These are phyloP conservation scores for Fusarium neocosmosporiellum DNA, from an alignment of 2,329 filamentous ascomycete species.

Conservation along the genomic window DNA sequence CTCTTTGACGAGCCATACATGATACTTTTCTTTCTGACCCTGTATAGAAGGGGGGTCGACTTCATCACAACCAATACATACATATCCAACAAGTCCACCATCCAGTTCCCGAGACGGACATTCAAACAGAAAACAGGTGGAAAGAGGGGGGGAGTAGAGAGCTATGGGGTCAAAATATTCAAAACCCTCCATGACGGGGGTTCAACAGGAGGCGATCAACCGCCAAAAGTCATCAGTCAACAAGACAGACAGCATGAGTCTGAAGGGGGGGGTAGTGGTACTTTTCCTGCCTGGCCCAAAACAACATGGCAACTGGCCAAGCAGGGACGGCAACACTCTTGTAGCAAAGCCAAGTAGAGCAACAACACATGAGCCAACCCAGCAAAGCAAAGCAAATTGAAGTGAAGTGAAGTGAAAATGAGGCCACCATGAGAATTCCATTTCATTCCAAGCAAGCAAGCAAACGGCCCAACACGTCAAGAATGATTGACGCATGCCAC, in stretches of 20 bases:
- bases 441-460: not conserved
- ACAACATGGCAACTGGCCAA: not conserved
- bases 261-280: not conserved
- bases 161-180: not conserved
- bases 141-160: not conserved
- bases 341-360: constrained; percentile 5
- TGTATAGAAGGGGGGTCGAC: no score
- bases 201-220: not conserved
- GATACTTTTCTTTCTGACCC: not conserved
- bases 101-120: not conserved
- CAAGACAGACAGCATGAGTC: not conserved
- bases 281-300: not conserved
- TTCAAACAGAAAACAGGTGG: not conserved
- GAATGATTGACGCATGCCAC: constrained; percentile 10
- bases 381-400: not conserved
- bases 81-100: not conserved
- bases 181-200: not conserved
- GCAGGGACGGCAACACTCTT: constrained; percentile 5
- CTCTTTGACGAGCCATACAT: not conserved
- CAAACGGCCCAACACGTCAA: not conserved
- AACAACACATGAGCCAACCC: constrained; percentile 3
- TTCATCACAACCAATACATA: not conserved
- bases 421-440: not conserved
- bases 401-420: not conserved
- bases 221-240: not conserved